Evolutionary conservation across 2,329 filamentous ascomycete species (phyloP).

Genomic region (Myriosclerotinia scirpicola): DNA sequence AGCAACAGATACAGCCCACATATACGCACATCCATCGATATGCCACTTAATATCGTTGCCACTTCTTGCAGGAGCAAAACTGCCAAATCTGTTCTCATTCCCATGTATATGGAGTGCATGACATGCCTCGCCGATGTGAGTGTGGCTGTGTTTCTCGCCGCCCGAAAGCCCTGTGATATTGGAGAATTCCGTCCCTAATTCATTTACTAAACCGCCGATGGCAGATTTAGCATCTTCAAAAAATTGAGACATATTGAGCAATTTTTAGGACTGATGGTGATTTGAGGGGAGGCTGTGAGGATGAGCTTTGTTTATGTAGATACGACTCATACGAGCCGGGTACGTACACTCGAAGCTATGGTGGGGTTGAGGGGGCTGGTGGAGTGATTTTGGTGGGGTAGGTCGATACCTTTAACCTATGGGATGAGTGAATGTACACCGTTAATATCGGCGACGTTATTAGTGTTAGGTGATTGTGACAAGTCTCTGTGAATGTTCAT

Average conservation of each 20-base stretch:
- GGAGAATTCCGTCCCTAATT: constrained; percentile 29
- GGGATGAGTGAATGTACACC: constrained; percentile 10
- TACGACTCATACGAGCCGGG: no score
- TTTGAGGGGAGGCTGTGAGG: not conserved
- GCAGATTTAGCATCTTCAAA: constrained; percentile 28
- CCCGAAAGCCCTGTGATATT: constrained; percentile 39
- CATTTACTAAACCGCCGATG: constrained; percentile 29
- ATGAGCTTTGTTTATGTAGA: constrained; percentile 13
- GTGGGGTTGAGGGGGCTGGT: constrained; percentile 12
- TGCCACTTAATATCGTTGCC: constrained; percentile 82
- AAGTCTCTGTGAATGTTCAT: not conserved
- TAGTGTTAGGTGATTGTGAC: not conserved
- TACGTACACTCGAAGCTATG: constrained; percentile 3
- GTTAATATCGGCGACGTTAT: constrained; percentile 4
- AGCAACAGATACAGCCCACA: constrained; percentile 80
- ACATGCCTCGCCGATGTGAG: constrained; percentile 46
- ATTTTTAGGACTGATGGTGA: not conserved
- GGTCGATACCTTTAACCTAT: not conserved
- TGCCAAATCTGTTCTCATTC: constrained; percentile 56
- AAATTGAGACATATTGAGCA: constrained; percentile 30
- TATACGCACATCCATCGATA: constrained; percentile 80
- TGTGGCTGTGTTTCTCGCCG: constrained; percentile 47
- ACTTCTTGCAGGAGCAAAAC: constrained; percentile 71
- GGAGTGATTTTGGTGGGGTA: constrained; percentile 13
- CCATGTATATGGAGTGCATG: constrained; percentile 46